Base-by-base conservation (phyloP, 495 filamentous ascomycete genomes). In the Achaetomiella virescens region DNA sequence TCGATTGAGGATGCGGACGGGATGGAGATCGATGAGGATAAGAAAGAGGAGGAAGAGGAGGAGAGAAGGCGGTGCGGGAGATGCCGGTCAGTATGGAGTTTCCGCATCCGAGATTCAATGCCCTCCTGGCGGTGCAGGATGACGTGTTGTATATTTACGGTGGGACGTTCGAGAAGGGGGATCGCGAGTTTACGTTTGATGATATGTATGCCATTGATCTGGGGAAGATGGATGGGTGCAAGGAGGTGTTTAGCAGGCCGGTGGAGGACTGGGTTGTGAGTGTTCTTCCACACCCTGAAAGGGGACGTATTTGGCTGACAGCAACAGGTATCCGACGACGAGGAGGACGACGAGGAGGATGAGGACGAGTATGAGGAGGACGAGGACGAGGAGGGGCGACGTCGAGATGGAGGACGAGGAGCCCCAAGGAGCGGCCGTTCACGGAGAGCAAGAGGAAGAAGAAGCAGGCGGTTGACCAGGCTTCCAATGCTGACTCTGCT, bases 71-170 rank as follows among this genome's bases (percentile, higher is more conserved):
- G n/a, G 48, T 48, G n/a, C 66, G 70, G 60, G 80, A 84, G 29
- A 81, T 82, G 61, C 75, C 78, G 15, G 72, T 76, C 0, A 74
- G 84, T 22, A 86, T 87, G 63, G 89, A 90, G 63, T 83, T 95
- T 68, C 93, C 93, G 38, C 90, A 95, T 63, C 79, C 79, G 33
- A 77, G 93, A 41, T 97, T 97, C 71, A 96, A 97, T 59, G 86
- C 88, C 3, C 87, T 90, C 58, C 72, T 98, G 37, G 81, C 93
- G 1, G 89, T 97, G 9, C 90, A 96, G 70, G 89, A 90, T 51
- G 93, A 98, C 70, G 81, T 87, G 14, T 75, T 97, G 0, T 98
- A 93, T 65, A 87, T 96, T 22, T 96, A 92, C 63, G 91, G 93
- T 18, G 93, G 93, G 14, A 98, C 90, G 0, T 96, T 88, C 62